These are phyloP conservation scores for Ceratocystis cacaofunesta DNA, from an alignment of 2,329 filamentous ascomycete species.

Conservation along the genomic window DNA sequence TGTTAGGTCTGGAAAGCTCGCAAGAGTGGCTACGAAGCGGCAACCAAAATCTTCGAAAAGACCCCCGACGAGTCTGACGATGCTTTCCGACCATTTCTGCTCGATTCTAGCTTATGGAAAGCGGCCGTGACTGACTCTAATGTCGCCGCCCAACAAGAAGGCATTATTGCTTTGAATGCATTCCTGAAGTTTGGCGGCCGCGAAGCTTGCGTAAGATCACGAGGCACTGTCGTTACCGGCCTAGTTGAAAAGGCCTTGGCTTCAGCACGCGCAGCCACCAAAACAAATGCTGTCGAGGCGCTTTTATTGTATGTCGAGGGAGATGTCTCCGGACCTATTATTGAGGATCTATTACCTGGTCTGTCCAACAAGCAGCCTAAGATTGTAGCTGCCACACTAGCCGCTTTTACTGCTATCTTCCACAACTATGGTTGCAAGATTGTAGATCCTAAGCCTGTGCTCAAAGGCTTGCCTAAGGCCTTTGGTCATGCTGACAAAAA, in stretches of 20 bases:
- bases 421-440: constrained; percentile 92
- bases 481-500: constrained; percentile 98
- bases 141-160: constrained; percentile 91
- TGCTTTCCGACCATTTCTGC: constrained; percentile 72
- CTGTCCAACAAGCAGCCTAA: constrained; percentile 85
- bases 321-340: constrained; percentile 67
- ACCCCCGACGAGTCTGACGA: constrained; percentile 76
- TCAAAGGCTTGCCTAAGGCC: constrained; percentile 76
- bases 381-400: constrained; percentile 56
- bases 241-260: constrained; percentile 85
- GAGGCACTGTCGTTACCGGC: constrained; percentile 56
- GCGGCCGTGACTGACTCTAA: constrained; percentile 86
- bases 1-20: constrained; percentile 82
- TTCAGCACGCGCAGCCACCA: constrained; percentile 76
- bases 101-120: constrained; percentile 80
- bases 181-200: constrained; percentile 84
- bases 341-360: constrained; percentile 77
- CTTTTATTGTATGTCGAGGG: constrained; percentile 80
- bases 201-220: constrained; percentile 64
- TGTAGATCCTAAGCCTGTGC: constrained; percentile 78
- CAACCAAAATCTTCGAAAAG: constrained; percentile 68
- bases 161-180: constrained; percentile 69
- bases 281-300: constrained; percentile 73
- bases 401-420: constrained; percentile 67
- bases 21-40: constrained; percentile 89